phyloP scores from a whole-genome alignment of 2,329 filamentous ascomycete genomes.

The Conoideocrella luteorostrata region DNA sequence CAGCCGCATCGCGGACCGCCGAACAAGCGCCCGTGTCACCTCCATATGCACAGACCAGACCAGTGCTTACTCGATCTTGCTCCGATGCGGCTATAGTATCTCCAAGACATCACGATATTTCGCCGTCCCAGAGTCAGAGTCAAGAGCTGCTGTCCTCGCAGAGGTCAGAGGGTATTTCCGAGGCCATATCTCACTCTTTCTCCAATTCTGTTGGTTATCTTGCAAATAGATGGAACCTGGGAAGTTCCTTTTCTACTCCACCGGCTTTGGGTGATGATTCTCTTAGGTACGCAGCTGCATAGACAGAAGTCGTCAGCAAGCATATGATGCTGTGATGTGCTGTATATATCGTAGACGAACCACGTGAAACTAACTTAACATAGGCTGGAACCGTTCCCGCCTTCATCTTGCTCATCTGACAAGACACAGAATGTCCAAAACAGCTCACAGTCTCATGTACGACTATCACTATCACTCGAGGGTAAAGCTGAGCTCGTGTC shows the following conservation, averaged over 20 bases:
- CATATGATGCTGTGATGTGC: no score
- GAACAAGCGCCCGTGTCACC: constrained; percentile 20
- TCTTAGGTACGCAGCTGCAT: no score
- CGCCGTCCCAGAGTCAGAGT: constrained; percentile 17
- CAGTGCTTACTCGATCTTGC: constrained; percentile 7
- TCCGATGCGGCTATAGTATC: constrained; percentile 20
- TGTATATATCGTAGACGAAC: no score
- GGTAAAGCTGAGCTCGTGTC: constrained; percentile 84
- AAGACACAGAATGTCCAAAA: constrained; percentile 29
- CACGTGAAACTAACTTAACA: constrained; percentile 2
- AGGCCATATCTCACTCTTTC: constrained; percentile 32
- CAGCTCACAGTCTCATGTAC: constrained; percentile 49
- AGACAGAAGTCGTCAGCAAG: no score
- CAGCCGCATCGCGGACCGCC: constrained; percentile 17
- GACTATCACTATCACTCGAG: constrained; percentile 77
- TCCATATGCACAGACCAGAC: constrained; percentile 8
- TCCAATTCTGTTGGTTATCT: constrained; percentile 43
- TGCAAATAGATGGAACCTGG: constrained; percentile 51
- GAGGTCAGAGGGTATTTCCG: constrained; percentile 19
- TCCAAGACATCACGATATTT: constrained; percentile 12
- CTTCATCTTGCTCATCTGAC: constrained; percentile 35
- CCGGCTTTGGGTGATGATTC: constrained; percentile 39
- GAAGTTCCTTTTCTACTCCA: constrained; percentile 45
- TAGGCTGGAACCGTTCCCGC: constrained; percentile 38
- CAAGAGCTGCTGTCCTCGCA: constrained; percentile 21